Evolutionary conservation across 768 basidiomycete species (phyloP).

Genomic region (Lyophyllum atratum): DNA sequence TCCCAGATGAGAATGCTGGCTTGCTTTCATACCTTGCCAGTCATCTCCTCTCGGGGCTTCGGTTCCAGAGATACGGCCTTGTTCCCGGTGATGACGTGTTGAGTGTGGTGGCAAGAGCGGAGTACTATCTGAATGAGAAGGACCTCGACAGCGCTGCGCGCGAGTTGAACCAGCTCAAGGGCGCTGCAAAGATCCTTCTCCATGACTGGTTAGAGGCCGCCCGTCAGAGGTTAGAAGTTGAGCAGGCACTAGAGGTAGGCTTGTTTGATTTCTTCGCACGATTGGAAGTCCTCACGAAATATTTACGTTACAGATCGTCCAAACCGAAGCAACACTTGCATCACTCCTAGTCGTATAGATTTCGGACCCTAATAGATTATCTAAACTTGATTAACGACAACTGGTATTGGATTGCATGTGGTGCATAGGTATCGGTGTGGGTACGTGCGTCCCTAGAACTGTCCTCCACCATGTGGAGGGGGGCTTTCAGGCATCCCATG

Average conservation of each 20-base stretch:
- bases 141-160: constrained; percentile 88
- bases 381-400: neutral
- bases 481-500: constrained; percentile 3
- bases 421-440: neutral
- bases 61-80: constrained; percentile 80
- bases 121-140: constrained; percentile 89
- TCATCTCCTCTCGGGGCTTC: constrained; percentile 69
- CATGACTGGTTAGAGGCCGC: constrained; percentile 93
- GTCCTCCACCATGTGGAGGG: neutral
- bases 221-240: constrained; percentile 82
- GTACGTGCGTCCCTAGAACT: neutral
- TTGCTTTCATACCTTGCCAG: constrained; percentile 86
- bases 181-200: constrained; percentile 72
- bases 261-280: neutral
- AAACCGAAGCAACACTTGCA: constrained; percentile 81
- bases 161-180: constrained; percentile 89
- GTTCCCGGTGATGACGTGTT: constrained; percentile 83
- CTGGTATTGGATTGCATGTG: neutral
- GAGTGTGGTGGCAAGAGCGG: constrained; percentile 85
- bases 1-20: constrained; percentile 89
- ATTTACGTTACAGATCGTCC: constrained; percentile 58
- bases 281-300: constrained; percentile 3
- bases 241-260: constrained; percentile 85
- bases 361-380: constrained; percentile 24
- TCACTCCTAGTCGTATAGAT: constrained; percentile 74